Conservation (phyloP, 805 yeast species). For the Schizosaccharomyces japonicus region DNA sequence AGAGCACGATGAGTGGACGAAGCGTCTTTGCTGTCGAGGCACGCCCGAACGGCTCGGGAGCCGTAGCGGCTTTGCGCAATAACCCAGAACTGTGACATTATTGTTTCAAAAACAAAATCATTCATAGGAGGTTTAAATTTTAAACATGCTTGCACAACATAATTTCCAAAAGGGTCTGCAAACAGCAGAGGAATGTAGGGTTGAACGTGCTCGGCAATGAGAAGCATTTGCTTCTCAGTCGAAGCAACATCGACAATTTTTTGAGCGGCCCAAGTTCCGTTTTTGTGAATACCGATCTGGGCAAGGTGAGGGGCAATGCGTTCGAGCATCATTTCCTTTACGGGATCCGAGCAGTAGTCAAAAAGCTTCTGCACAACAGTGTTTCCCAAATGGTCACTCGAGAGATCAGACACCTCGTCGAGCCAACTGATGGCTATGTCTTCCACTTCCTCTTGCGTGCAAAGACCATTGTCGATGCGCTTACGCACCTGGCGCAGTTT, state of each 20-base stretch:
- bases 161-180: constrained; percentile 90
- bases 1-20: constrained; percentile 43
- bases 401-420: constrained; percentile 68
- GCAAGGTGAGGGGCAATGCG: constrained; percentile 58
- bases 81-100: constrained; percentile 51
- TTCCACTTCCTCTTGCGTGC: constrained; percentile 44
- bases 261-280: constrained; percentile 98
- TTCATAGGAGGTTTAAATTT: constrained; percentile 76
- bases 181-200: constrained; percentile 70
- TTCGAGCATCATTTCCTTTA: constrained; percentile 61
- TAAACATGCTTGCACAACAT: constrained; percentile 80
- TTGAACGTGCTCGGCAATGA: constrained; percentile 45
- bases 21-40: constrained; percentile 56
- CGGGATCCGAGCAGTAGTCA: constrained; percentile 39
- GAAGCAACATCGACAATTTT: constrained; percentile 61
- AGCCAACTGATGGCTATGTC: constrained; percentile 63
- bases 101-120: constrained; percentile 68
- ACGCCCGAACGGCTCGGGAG: constrained; percentile 80
- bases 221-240: constrained; percentile 34
- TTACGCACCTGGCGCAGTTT: constrained; percentile 52
- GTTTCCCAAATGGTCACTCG: constrained; percentile 84
- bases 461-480: constrained; percentile 30
- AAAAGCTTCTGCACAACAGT: constrained; percentile 85
- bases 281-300: constrained; percentile 83
- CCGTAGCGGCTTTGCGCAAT: constrained; percentile 82